phyloP scores from a whole-genome alignment of 202 grass and related monocot genomes.

The Thinopyrum obtusiflorum region DNA sequence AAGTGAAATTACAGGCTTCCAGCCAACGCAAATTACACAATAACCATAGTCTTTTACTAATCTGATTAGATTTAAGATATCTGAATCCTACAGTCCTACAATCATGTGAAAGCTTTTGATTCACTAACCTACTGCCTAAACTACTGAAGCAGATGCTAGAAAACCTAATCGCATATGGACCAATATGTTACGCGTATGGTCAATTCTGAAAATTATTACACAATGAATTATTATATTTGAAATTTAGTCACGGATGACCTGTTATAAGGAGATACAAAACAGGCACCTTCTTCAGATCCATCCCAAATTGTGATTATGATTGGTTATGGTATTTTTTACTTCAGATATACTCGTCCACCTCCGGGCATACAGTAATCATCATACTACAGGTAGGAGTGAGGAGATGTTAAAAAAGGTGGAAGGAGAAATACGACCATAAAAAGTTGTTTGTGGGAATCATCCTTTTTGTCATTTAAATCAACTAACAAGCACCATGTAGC shows the following conservation, averaged over 20 bases:
- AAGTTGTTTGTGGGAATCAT: background rate
- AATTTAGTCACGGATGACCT: background rate
- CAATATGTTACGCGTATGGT: background rate
- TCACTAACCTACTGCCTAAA: background rate
- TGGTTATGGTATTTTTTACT: background rate
- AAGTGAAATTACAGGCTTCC: background rate
- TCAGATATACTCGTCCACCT: background rate
- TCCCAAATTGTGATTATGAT: background rate
- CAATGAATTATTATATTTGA: background rate
- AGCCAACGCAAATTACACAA: background rate
- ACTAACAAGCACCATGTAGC: background rate
- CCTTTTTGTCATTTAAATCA: background rate
- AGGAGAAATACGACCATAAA: background rate
- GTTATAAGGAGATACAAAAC: background rate
- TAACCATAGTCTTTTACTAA: background rate
- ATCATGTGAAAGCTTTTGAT: background rate
- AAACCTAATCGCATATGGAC: background rate
- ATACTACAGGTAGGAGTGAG: background rate
- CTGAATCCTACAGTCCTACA: background rate
- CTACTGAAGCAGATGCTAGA: slow-evolving; percentile 7
- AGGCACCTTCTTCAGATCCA: background rate
- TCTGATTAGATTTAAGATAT: background rate
- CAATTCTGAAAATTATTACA: background rate
- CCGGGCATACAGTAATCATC: background rate
- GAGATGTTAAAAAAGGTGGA: background rate